Evolutionary conservation across 2,329 filamentous ascomycete genomes (phyloP).

Genomic region (Cercospora brassicicola): DNA sequence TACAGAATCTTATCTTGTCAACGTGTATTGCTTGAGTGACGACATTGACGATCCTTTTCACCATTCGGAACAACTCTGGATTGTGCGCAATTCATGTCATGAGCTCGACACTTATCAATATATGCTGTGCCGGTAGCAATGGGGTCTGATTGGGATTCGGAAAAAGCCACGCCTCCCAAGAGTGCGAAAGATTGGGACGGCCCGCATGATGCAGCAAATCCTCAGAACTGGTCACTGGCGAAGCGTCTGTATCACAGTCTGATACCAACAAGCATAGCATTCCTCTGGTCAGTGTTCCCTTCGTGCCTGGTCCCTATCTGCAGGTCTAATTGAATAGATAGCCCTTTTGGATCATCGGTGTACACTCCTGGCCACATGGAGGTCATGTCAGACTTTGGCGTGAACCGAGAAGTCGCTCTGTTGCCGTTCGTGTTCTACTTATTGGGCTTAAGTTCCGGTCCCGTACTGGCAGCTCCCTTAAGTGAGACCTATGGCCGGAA

Average conservation of each 20-base stretch:
- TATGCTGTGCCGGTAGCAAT: neutral
- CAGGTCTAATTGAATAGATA: too few species aligned
- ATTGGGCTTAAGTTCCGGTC: slow-evolving; percentile 60
- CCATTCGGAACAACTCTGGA: neutral
- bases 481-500: slow-evolving; percentile 60
- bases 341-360: slow-evolving; percentile 34
- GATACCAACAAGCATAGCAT: slow-evolving; percentile 17
- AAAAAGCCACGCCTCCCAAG: neutral
- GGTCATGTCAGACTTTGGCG: slow-evolving; percentile 55
- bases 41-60: neutral
- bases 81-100: neutral
- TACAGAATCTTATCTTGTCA: neutral
- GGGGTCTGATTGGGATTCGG: slow-evolving; percentile 20
- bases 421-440: slow-evolving; percentile 61
- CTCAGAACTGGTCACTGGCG: slow-evolving; percentile 25
- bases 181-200: slow-evolving; percentile 22
- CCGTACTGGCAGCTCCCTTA: slow-evolving; percentile 57
- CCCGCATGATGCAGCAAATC: slow-evolving; percentile 24
- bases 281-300: slow-evolving; percentile 16
- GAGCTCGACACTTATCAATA: neutral
- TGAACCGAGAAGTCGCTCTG: slow-evolving; percentile 57
- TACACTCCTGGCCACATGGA: slow-evolving; percentile 34
- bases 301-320: too few species aligned
- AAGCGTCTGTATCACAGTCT: slow-evolving; percentile 16
- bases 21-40: neutral